Base-by-base conservation (phyloP, 2,329 filamentous ascomycete species). In the Penicillium oxalicum region DNA sequence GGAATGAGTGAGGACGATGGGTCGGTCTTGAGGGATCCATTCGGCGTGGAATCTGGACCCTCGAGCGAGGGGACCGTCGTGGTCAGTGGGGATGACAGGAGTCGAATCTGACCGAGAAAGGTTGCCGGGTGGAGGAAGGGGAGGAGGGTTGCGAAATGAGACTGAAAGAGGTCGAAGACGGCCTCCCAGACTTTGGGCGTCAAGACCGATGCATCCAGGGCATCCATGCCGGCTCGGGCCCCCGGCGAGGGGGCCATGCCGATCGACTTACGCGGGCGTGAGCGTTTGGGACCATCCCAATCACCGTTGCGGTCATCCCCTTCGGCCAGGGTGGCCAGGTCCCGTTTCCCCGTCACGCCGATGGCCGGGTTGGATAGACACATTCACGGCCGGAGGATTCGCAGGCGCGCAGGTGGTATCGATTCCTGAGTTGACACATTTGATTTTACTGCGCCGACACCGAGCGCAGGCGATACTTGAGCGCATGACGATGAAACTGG, bases 401-500 rank as follows among this genome's bases (percentile, higher is more conserved):
- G 65, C 88, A 94, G 9, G 83, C 82, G 53, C 87, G 72, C 88
- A 94, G 12, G 80, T 81, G 12, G 82, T 83, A 53, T 80, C 79
- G 49, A 84, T 79, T 51, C 87, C 87, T 57, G 80, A 79, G 70
- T 93, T 93, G 67, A 88, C 82, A 72, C 88, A 94, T 70, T 91
- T 91, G 65, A 91, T 88, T 71, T 93, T 94, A 65, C 86, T 89
- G 60, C 82, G 81, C 49, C 88, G 79, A 65, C 88, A 91, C 54
- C 82, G 78, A 52, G 81, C 75, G 69, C 88, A 93, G 41, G 88
- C 87, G 63, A 91, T 88, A 62, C 84, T 88, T 40, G 87, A 89
- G 58, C 88, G 80, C 80, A 89, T 86, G 32, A 32, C 29, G 65
- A 44, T 44, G 11, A 35, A 44, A 38, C 29, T 41, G 36, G 42